Evolutionary conservation across 1,284 basidiomycete genomes (phyloP).

Genomic region (Irpex lacteus): DNA sequence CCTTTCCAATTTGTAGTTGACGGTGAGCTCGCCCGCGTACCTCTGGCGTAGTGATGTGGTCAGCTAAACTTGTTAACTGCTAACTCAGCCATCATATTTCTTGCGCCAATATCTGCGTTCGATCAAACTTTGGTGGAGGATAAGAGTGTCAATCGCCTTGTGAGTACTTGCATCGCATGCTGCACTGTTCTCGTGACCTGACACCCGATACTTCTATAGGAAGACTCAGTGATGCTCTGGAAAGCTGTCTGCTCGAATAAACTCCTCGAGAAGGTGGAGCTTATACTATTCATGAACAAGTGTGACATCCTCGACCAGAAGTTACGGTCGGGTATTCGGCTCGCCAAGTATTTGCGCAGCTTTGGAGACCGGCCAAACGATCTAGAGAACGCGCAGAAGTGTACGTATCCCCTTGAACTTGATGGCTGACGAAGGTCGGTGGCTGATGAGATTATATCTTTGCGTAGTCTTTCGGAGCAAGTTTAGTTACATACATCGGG

Average conservation of each 20-base stretch:
- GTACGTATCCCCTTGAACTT: slow-evolving; percentile 32
- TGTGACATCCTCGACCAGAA: slow-evolving; percentile 73
- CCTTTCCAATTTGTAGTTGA: slow-evolving; percentile 16
- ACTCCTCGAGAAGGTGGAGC: slow-evolving; percentile 66
- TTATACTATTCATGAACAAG: slow-evolving; percentile 79
- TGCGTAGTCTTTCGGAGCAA: slow-evolving; percentile 66
- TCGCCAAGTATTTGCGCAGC: slow-evolving; percentile 69
- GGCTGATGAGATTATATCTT: not conserved
- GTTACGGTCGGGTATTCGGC: slow-evolving; percentile 54
- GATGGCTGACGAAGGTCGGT: not conserved
- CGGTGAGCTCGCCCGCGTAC: slow-evolving; percentile 14
- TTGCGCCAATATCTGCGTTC: slow-evolving; percentile 77
- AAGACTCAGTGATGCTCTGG: slow-evolving; percentile 80
- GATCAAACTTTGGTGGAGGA: slow-evolving; percentile 76
- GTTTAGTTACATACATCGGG: slow-evolving; percentile 74
- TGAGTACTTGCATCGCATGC: slow-evolving; percentile 29
- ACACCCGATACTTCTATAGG: slow-evolving; percentile 36
- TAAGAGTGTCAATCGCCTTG: slow-evolving; percentile 65
- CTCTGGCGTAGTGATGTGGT: not conserved
- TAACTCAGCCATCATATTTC: slow-evolving; percentile 65
- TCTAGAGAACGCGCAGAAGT: slow-evolving; percentile 68
- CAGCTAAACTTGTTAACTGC: not conserved
- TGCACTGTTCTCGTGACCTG: slow-evolving; percentile 7
- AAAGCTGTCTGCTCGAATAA: slow-evolving; percentile 74
- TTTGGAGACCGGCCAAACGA: slow-evolving; percentile 73